Evolutionary conservation across 148 eudicot genomes (phyloP), one percentile per base, ranked within the genome.

Genomic region (Nepenthes mirabilis): DNA sequence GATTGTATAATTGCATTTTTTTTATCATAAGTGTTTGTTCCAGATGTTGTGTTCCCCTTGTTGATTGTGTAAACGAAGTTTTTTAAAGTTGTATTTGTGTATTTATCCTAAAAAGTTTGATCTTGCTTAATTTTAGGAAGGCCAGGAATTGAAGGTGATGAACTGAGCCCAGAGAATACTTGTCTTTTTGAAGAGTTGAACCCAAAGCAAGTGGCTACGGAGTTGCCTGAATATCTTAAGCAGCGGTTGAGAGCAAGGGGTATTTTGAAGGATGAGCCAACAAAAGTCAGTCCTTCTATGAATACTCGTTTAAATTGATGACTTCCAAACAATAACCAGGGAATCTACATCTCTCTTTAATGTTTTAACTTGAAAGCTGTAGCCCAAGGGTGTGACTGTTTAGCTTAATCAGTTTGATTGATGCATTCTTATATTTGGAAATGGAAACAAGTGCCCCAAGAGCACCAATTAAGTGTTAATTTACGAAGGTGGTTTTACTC

Each of bases 201-300:
- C 56, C 77, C 81, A 67, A 69, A 75, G 57, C 66, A 73, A 45
- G 74, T 14, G 50, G 60, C 75, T 34, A 83, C 77, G 33, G 84
- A 79, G 53, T 79, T 91, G 70, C 94, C 98, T 14, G 98, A 88
- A 70, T 91, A 73, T 74, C 87, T 91, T 10, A 91, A 85, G 79
- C 77, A 80, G 72, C 88, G 80, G 74, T 68, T 91, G 76, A 85
- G 64, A 83, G 94, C 88, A 40, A 80, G 98, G 76, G 98, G 98
- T 43, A 82, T 91, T 65, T 68, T 91, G 62, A 88, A 85, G 74
- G 87, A 78, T 60, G 79, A 68, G 43, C 63, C 65, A 55, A 72
- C 70, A 9, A 66, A 77, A 65, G 73, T 67, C 52, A 65, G 60
- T 54, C 37, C 56, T 60, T 64, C 56, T 53, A 37, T 47, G 13